Conservation (phyloP, 2,329 filamentous ascomycete species). For the Colletotrichum chrysophilum region DNA sequence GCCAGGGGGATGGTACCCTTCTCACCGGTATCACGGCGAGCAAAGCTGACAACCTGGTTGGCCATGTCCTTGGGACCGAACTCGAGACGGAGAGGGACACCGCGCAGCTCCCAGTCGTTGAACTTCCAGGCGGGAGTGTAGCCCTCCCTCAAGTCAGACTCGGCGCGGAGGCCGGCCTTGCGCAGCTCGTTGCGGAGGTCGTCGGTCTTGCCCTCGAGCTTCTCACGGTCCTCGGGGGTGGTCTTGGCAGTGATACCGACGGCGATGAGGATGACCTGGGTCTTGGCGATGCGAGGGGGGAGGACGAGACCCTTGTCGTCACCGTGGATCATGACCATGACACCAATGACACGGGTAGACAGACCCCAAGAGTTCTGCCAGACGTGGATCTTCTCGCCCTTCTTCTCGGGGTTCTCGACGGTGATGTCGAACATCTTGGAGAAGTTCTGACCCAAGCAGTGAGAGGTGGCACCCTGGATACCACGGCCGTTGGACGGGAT, state of each 20-base stretch:
- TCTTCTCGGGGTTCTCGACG: constrained; percentile 87
- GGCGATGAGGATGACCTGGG: constrained; percentile 86
- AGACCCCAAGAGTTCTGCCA: constrained; percentile 99
- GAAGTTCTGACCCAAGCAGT: constrained; percentile 97
- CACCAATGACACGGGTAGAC: constrained; percentile 94
- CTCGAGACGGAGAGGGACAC: constrained; percentile 91
- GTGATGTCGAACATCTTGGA: constrained; percentile 99
- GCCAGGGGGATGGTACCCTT: constrained; percentile 82
- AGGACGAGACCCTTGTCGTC: constrained; percentile 96
- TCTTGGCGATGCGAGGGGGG: constrained; percentile 86
- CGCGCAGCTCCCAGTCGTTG: constrained; percentile 98
- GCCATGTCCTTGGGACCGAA: constrained; percentile 95
- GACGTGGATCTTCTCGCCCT: constrained; percentile 81
- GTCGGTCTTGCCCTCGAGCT: constrained; percentile 78
- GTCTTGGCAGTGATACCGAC: constrained; percentile 93
- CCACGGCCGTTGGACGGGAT: constrained; percentile 95
- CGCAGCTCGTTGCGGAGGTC: constrained; percentile 72
- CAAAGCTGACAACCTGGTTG: constrained; percentile 81
- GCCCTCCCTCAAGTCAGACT: constrained; percentile 84
- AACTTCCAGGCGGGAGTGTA: constrained; percentile 98
- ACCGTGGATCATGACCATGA: constrained; percentile 98
- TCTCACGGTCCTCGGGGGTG: constrained; percentile 76
- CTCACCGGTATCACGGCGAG: constrained; percentile 85
- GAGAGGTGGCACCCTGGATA: constrained; percentile 95
- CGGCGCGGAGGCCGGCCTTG: constrained; percentile 76